Evolutionary conservation across 2,329 filamentous ascomycete genomes (phyloP).

Genomic region (Diplodia corticola): DNA sequence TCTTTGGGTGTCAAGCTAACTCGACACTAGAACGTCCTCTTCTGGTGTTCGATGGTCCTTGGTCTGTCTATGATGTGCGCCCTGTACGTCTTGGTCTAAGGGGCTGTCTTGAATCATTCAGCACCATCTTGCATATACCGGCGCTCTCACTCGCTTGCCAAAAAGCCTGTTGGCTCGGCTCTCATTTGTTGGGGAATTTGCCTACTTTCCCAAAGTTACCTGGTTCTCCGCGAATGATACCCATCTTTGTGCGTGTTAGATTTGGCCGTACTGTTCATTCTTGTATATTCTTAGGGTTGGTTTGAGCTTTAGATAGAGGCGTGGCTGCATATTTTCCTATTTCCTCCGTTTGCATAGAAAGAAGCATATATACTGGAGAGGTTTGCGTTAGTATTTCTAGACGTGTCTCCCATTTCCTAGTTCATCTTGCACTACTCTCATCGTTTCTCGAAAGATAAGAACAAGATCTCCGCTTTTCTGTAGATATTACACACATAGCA

Average conservation of each 20-base stretch:
- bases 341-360: neutral
- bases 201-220: constrained; percentile 4
- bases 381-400: neutral
- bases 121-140: constrained; percentile 10
- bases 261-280: neutral
- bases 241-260: constrained; percentile 1
- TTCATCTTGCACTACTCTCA: neutral
- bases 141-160: constrained; percentile 1
- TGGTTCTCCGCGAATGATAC: constrained; percentile 20
- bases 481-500: neutral
- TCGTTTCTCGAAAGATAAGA: neutral
- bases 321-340: neutral
- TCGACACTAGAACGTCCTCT: constrained; percentile 68
- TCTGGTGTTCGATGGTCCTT: constrained; percentile 90
- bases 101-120: neutral
- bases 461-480: neutral
- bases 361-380: neutral
- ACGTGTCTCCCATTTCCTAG: neutral
- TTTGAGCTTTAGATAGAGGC: neutral
- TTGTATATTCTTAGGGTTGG: neutral
- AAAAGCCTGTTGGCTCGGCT: neutral
- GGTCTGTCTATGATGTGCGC: constrained; percentile 52
- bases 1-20: neutral
- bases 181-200: constrained; percentile 8
- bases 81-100: constrained; percentile 41